Conservation (phyloP, 352 stramenopile species). For the Blastocystis sp. region DNA sequence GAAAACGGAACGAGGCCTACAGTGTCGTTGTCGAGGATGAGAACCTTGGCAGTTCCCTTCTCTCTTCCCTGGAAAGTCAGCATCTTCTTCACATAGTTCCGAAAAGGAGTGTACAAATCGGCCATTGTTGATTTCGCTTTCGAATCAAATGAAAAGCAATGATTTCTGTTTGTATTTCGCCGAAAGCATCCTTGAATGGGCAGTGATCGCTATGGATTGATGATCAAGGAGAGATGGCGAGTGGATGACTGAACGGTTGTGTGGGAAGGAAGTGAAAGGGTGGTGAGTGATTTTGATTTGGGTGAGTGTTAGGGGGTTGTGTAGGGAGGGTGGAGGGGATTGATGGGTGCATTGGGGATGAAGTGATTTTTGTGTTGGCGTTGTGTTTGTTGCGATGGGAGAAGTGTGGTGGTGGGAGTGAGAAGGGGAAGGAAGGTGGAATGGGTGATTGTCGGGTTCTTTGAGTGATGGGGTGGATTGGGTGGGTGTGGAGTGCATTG, state of each 20-base stretch:
- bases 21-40: conserved; percentile 74
- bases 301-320: neutral
- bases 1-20: neutral
- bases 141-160: neutral
- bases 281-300: neutral
- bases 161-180: neutral
- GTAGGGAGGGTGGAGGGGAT: neutral
- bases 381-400: too few species aligned
- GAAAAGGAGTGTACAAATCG: conserved; percentile 69
- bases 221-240: neutral
- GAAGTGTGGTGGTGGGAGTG: too few species aligned
- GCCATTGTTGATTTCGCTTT: conserved; percentile 37
- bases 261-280: too few species aligned
- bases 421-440: too few species aligned
- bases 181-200: neutral
- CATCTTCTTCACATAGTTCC: conserved; percentile 75
- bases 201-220: neutral
- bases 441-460: too few species aligned
- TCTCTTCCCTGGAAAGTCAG: conserved; percentile 73
- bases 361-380: neutral
- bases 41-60: conserved; percentile 67
- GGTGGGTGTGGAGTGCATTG: too few species aligned
- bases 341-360: neutral
- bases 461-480: too few species aligned
- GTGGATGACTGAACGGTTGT: too few species aligned